Evolutionary conservation across 1,284 basidiomycete genomes (phyloP), one percentile per base, ranked within the genome.

Genomic region (Tilletia caries): DNA sequence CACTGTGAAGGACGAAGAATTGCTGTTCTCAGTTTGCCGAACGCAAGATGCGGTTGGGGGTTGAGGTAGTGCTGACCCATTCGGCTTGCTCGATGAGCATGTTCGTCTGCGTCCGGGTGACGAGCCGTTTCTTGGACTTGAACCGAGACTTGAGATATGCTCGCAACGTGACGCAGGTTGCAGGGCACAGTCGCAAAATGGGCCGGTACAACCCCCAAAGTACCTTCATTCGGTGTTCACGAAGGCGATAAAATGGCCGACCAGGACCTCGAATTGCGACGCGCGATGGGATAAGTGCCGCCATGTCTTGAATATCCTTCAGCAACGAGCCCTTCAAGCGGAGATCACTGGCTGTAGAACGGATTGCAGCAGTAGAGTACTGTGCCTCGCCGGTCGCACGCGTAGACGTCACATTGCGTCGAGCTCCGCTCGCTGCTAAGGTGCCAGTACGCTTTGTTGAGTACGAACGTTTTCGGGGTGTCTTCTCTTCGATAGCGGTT

Each of bases 141-240:
- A 70, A 27, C 64, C 25, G 60, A 46, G 48, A 33, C 34, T 67
- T 34, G 29, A 65, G 12, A n/a, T 34, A 15, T 34, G 20, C 27
- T 25, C 37, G 60, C 27, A 37, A 15, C 2, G 20, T 27, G 37
- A n/a, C 12, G 23, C 43, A 29, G 10, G 34, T 12, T 25, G 6
- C n/a, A 43, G 41, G 64, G 12, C 27, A 37, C 33, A 62, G 66
- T n/a, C 68, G 72, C 32, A 79, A 62, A 1, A 81, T 71, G 12
- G 71, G 70, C n/a, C 73, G 70, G 65, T 76, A 81, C 29, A 79
- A 66, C n/a, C 60, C 50, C 72, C 71, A 73, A 4, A 76, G 70
- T 15, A 79, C 67, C 32, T 67, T 25, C 4, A 32, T 37, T 20
- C 73, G 73, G 58, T 79, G 73, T 3, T 33, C 37, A 13, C 25